A percentile compares a stretch with the other conserved stretches of the same genome.
Evolutionary conservation across 2,329 filamentous ascomycete genomes (phyloP).

Genomic region (Cercospora brassicicola): DNA sequence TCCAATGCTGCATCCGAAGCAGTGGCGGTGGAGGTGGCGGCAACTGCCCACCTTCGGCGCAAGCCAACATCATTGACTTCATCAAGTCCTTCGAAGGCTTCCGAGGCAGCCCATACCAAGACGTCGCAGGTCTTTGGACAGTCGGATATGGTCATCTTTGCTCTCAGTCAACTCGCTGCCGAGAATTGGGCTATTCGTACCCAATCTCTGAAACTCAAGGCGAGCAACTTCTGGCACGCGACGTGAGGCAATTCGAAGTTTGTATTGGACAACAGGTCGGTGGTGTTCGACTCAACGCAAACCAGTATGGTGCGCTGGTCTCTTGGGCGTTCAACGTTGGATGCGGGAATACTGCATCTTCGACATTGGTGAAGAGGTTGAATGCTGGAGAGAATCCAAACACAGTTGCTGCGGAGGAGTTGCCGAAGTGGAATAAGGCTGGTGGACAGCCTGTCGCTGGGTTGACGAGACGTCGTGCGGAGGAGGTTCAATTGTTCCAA

Average conservation of each 20-base stretch:
- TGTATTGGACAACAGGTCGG: slow-evolving; percentile 13
- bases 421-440: slow-evolving; percentile 19
- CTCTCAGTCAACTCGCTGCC: slow-evolving; percentile 8
- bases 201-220: slow-evolving; percentile 14
- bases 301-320: slow-evolving; percentile 19
- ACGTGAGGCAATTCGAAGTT: slow-evolving; percentile 16
- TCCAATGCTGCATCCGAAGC: slow-evolving; percentile 19
- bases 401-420: slow-evolving; percentile 14
- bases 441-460: slow-evolving; percentile 14
- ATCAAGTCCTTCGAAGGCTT: slow-evolving; percentile 18
- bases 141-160: slow-evolving; percentile 19
- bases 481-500: slow-evolving; percentile 18
- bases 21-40: slow-evolving; percentile 5
- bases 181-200: slow-evolving; percentile 10
- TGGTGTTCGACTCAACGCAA: slow-evolving; percentile 15
- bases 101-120: slow-evolving; percentile 10
- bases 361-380: slow-evolving; percentile 14
- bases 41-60: slow-evolving; percentile 10
- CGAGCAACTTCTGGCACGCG: slow-evolving; percentile 11
- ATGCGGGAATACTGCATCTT: slow-evolving; percentile 19
- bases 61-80: slow-evolving; percentile 18
- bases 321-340: slow-evolving; percentile 20
- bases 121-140: slow-evolving; percentile 13
- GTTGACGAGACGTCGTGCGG: slow-evolving; percentile 9
- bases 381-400: slow-evolving; percentile 17